Evolutionary conservation across 2,329 filamentous ascomycete genomes (phyloP).

Genomic region (Fusarium goolgardi): DNA sequence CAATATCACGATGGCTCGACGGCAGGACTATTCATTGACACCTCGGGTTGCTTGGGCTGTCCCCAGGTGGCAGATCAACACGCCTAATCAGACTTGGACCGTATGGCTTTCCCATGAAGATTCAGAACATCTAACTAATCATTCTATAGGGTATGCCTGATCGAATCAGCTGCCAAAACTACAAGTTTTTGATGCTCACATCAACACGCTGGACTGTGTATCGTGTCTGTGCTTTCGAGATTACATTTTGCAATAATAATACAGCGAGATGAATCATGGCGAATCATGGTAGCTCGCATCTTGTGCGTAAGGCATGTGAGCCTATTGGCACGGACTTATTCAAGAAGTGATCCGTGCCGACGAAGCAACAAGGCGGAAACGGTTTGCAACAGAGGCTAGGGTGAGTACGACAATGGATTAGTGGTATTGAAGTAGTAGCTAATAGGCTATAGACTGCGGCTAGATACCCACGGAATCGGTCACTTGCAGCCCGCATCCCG

Average conservation of each 20-base stretch:
- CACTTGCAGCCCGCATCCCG: constrained; percentile 22
- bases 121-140: not conserved
- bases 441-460: not conserved
- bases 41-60: constrained; percentile 17
- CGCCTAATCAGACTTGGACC: constrained; percentile 19
- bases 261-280: constrained; percentile 22
- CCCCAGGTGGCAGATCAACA: constrained; percentile 26
- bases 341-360: constrained; percentile 13
- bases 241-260: constrained; percentile 14
- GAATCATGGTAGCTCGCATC: constrained; percentile 20
- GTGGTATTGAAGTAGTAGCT: not conserved
- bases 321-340: not conserved
- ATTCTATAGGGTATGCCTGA: constrained; percentile 11
- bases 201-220: constrained; percentile 29
- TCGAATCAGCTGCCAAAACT: constrained; percentile 19
- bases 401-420: not conserved
- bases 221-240: constrained; percentile 18
- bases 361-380: not conserved
- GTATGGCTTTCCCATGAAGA: not conserved
- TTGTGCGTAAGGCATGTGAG: constrained; percentile 3
- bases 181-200: constrained; percentile 21
- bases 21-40: constrained; percentile 16
- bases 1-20: constrained; percentile 14
- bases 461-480: constrained; percentile 10
- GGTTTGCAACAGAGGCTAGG: constrained; percentile 18